Percentiles rank a stretch among this genome's conserved stretches.
phyloP scores from a whole-genome alignment of 1,284 basidiomycete genomes.

The Coniophora puteana region DNA sequence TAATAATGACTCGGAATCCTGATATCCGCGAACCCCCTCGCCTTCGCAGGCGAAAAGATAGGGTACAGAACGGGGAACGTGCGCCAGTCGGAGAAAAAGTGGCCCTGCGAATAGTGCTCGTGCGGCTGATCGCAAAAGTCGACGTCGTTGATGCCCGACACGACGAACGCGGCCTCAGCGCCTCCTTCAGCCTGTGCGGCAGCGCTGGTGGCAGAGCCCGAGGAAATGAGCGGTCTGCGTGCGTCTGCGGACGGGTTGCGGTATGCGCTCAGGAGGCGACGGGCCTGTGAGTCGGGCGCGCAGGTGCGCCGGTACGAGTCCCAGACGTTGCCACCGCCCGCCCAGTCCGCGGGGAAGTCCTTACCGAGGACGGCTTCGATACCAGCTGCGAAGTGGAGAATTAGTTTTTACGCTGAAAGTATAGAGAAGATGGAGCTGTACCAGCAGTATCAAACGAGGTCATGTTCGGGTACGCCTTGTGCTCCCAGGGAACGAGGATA shows the following conservation, averaged over 20 bases:
- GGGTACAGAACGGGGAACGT: conserved; percentile 84
- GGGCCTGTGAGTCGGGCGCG: conserved; percentile 71
- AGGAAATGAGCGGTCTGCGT: conserved; percentile 14
- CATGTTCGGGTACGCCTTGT: conserved; percentile 64
- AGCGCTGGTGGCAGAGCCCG: conserved; percentile 14
- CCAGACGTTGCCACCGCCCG: conserved; percentile 82
- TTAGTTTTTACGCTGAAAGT: conserved; percentile 10
- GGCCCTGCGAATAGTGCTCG: conserved; percentile 83
- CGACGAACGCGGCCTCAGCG: conserved; percentile 60
- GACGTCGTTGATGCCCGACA: conserved; percentile 55
- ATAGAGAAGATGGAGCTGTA: conserved; percentile 24
- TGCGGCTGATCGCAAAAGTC: conserved; percentile 83
- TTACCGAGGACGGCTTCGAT: conserved; percentile 60
- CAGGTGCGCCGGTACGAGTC: conserved; percentile 91
- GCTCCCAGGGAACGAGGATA: conserved; percentile 87
- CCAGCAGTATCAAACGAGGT: conserved; percentile 54
- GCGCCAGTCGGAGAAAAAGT: conserved; percentile 95
- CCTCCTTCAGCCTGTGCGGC: no score
- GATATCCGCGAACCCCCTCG: conserved; percentile 83
- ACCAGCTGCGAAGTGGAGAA: conserved; percentile 53
- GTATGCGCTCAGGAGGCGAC: conserved; percentile 77
- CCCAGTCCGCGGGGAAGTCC: conserved; percentile 83
- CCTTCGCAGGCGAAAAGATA: conserved; percentile 87
- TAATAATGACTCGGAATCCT: conserved; percentile 94
- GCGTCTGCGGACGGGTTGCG: conserved; percentile 27